Conservation (phyloP, 306 rosid species). For the Biancaea sappan region DNA sequence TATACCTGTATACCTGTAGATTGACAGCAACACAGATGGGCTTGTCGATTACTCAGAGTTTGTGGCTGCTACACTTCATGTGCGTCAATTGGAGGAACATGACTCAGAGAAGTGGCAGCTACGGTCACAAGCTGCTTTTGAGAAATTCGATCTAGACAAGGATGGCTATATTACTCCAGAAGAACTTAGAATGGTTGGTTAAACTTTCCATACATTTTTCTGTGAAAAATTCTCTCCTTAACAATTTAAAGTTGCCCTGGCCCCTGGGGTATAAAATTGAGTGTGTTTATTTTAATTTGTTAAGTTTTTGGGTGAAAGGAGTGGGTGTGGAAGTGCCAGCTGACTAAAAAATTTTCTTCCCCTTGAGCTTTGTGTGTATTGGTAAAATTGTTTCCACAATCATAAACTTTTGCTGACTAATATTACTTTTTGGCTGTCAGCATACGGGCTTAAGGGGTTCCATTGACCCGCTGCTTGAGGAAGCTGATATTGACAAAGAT, state of each 20-base stretch:
- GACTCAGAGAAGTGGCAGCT: conserved; percentile 86
- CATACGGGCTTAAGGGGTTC: conserved; percentile 91
- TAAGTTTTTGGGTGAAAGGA: neutral
- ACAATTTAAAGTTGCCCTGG: neutral
- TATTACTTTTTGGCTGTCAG: conserved; percentile 43
- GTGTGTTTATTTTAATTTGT: neutral
- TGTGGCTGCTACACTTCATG: conserved; percentile 92
- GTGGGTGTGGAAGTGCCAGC: neutral
- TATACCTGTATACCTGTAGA: conserved; percentile 54
- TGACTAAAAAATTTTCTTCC: conserved; percentile 13
- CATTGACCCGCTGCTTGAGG: conserved; percentile 86
- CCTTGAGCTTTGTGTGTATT: conserved; percentile 8
- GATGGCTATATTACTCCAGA: conserved; percentile 94
- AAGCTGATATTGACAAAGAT: conserved; percentile 94
- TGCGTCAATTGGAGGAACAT: conserved; percentile 96
- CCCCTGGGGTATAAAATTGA: neutral
- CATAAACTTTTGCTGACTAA: conserved; percentile 25
- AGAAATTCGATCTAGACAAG: conserved; percentile 89
- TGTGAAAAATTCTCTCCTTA: conserved; percentile 16
- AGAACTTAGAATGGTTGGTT: conserved; percentile 92
- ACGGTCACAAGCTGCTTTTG: conserved; percentile 90
- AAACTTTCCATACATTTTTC: conserved; percentile 10
- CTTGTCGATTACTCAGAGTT: conserved; percentile 95
- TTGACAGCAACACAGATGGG: conserved; percentile 96
- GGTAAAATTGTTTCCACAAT: neutral